Evolutionary conservation across 768 basidiomycete genomes (phyloP), one percentile per base, ranked within the genome.

Genomic region (Obba rivulosa): DNA sequence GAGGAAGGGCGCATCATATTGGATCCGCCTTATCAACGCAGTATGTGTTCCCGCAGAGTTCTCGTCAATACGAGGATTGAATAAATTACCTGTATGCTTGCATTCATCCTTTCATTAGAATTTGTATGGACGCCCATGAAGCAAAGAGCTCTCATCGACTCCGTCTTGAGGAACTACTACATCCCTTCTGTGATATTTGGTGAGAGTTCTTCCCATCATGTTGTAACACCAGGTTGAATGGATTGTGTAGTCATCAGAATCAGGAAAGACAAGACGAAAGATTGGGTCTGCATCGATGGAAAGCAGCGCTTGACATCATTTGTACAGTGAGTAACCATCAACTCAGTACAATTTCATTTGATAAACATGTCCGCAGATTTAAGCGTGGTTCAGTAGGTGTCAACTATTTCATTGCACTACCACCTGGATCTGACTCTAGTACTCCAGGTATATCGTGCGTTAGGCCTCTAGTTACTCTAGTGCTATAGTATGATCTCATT

Each of bases 291-390:
- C 51, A 83, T 85, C 13, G 85, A 86, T 52, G 84, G 84, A 16
- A 86, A 86, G 58, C 84, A 86, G 53, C 71, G 85, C 28, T 59
- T 86, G 51, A 84, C 85, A 0, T 84, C 84, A 0, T 77, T 86
- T 22, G 83, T 85, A 54, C 46, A n/a, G n/a, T n/a, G n/a, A 48
- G 50, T 46, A 18, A 36, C 17, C 31, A 18, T 23, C 20, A 9
- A 43, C 8, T 22, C 24, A 34, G 31, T 23, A 2, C 17, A n/a
- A n/a, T n/a, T n/a, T 8, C 8, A 35, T 18, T 34, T n/a, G 34
- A 18, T 8, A 18, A 24, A 16, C 9, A 37, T 20, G 40, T 11
- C 36, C 10, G 9, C 50, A 83, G 81, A 52, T 83, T 82, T 52
- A 66, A 79, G 44, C 71, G 75, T 50, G 79, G 78, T 41, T 60